Base-by-base conservation (phyloP, 768 basidiomycete genomes). In the Botryobasidium botryosum region DNA sequence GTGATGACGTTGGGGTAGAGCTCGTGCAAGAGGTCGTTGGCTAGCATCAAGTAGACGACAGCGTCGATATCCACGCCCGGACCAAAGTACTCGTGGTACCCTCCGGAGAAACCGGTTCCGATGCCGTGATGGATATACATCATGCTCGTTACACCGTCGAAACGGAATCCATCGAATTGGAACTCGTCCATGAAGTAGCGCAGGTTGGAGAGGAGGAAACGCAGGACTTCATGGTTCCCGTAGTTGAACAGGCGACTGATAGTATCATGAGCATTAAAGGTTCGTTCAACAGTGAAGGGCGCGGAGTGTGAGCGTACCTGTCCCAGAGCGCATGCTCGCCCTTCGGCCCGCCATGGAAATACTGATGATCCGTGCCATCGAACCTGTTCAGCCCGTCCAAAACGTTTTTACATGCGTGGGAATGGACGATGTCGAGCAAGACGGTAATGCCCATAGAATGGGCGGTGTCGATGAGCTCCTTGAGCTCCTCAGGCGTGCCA, bases 141-240 rank as follows among this genome's bases (percentile, higher is more conserved):
- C 92, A 97, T 97, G 57, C 87, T 91, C 3, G 94, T 99, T 39
- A 99, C 94, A 23, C 94, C 94, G 53, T 99, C 94, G 58, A 99
- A 99, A 35, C 94, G 68, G 74, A 96, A 99, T 8, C 94, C 94
- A 55, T 97, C 94, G 59, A 99, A 96, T 53, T 72, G 73, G 62
- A 83, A 99, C 57, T 86, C 83, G 48, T 99, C 92, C 62, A 97
- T 75, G 68, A 79, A 99, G 68, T 79, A 99, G 18, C 92, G 75
- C 37, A 97, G 64, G 60, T 99, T 99, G 59, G 88, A 91, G 52
- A 97, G 65, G 45, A 99, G 66, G 70, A 99, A 99, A 20, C 94
- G 72, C 26, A 96, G 61, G 26, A 97, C 94, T 62, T 99, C 94
- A 57, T 96, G 88, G 43, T 72, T 70, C 15, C 80, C 82, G 56